These are phyloP conservation scores for Fistulina hepatica DNA, from an alignment of 1,284 basidiomycete species.

Conservation along the genomic window DNA sequence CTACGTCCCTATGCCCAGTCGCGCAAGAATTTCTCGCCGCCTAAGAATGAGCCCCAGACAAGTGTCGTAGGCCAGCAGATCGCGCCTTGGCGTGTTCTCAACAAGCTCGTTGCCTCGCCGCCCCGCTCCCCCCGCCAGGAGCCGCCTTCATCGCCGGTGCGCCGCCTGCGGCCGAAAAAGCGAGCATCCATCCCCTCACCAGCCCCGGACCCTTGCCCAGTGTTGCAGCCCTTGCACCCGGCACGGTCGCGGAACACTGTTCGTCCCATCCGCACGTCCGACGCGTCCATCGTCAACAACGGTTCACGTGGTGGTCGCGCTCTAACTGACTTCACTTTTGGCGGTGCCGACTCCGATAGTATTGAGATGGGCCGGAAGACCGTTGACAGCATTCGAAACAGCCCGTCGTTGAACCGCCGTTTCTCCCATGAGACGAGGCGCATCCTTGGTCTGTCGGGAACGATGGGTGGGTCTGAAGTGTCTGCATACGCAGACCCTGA, in stretches of 20 bases:
- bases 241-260: slow-evolving; percentile 25
- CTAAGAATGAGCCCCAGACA: slow-evolving; percentile 12
- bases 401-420: slow-evolving; percentile 17
- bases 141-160: slow-evolving; percentile 25
- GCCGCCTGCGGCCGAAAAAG: slow-evolving; percentile 19
- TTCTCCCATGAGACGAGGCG: slow-evolving; percentile 41
- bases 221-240: slow-evolving; percentile 50
- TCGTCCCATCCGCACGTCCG: slow-evolving; percentile 4
- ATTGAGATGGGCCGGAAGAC: too few relatives aligned
- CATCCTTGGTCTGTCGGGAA: slow-evolving; percentile 50
- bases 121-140: slow-evolving; percentile 28
- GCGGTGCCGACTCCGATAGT: too few relatives aligned
- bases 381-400: slow-evolving; percentile 5
- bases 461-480: slow-evolving; percentile 47
- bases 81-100: slow-evolving; percentile 46
- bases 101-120: slow-evolving; percentile 39
- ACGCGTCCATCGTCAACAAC: slow-evolving; percentile 1
- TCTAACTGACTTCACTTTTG: too few relatives aligned
- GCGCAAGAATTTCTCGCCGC: slow-evolving; percentile 19
- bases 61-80: slow-evolving; percentile 46
- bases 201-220: slow-evolving; percentile 39
- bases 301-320: not conserved
- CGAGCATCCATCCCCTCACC: slow-evolving; percentile 38
- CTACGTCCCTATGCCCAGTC: slow-evolving; percentile 50
- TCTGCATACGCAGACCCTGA: slow-evolving; percentile 31